Evolutionary conservation across 371 early-diverging fungal species (phyloP).

Genomic region (Mucor indicus): DNA sequence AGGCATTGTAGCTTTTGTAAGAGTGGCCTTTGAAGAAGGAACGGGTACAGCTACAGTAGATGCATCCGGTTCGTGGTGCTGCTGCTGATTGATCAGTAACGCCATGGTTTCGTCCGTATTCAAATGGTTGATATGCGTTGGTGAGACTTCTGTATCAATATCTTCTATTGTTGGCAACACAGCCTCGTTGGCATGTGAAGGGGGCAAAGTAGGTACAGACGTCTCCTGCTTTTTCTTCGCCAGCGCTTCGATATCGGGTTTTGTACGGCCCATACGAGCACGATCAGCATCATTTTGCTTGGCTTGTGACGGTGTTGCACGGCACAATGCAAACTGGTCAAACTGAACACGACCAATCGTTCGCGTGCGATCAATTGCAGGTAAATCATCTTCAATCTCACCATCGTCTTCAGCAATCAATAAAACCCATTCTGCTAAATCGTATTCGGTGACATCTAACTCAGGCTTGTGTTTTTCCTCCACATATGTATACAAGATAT

Average conservation of each 20-base stretch:
- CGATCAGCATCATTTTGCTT: slow-evolving; percentile 42
- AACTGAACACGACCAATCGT: slow-evolving; percentile 84
- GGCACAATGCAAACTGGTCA: slow-evolving; percentile 88
- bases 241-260: slow-evolving; percentile 25
- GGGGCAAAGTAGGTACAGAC: background rate
- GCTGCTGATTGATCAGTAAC: slow-evolving; percentile 15
- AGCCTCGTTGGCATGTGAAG: background rate
- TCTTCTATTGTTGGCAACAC: background rate
- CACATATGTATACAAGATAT: slow-evolving; percentile 76
- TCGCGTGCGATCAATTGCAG: slow-evolving; percentile 84
- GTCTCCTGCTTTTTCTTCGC: slow-evolving; percentile 18
- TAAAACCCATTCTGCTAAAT: slow-evolving; percentile 81
- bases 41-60: slow-evolving; percentile 50
- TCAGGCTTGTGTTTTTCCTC: slow-evolving; percentile 64
- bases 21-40: slow-evolving; percentile 42
- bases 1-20: slow-evolving; percentile 48
- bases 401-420: slow-evolving; percentile 95
- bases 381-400: slow-evolving; percentile 93
- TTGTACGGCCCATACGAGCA: slow-evolving; percentile 37
- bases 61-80: slow-evolving; percentile 30
- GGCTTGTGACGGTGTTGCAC: slow-evolving; percentile 73
- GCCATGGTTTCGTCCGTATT: background rate
- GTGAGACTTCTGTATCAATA: background rate
- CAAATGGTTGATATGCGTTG: background rate
- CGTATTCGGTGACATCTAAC: slow-evolving; percentile 59